A percentile compares a stretch with the other conserved stretches of the same genome.
Evolutionary conservation across 1,284 basidiomycete genomes (phyloP).

Genomic region (Leccinum pachyderme): DNA sequence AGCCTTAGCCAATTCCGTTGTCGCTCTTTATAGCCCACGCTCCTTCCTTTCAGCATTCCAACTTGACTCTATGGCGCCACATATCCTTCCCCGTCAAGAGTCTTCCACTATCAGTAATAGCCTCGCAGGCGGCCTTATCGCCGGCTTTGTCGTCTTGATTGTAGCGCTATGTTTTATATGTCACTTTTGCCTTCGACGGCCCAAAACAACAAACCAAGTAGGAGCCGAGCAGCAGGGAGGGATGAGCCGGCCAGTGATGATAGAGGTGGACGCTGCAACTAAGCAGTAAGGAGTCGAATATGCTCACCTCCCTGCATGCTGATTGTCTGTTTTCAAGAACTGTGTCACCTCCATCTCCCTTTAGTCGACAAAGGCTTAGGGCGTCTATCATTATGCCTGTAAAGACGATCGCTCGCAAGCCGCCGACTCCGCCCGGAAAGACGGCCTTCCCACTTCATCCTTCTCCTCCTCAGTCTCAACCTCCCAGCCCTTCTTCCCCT

Average conservation of each 20-base stretch:
- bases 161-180: constrained; percentile 35
- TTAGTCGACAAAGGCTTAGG: constrained; percentile 46
- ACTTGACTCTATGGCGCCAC: constrained; percentile 21
- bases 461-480: constrained; percentile 38
- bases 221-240: constrained; percentile 42
- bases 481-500: constrained; percentile 38
- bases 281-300: constrained; percentile 13
- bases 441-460: constrained; percentile 20
- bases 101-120: constrained; percentile 24
- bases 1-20: not conserved
- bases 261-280: constrained; percentile 2
- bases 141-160: constrained; percentile 1
- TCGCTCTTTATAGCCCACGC: constrained; percentile 12
- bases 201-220: constrained; percentile 37
- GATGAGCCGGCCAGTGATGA: constrained; percentile 32
- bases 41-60: constrained; percentile 8
- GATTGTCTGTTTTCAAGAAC: constrained; percentile 8
- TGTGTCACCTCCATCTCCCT: constrained; percentile 26
- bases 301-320: not conserved
- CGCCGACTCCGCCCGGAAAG: constrained; percentile 34
- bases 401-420: constrained; percentile 35
- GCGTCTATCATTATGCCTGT: constrained; percentile 52
- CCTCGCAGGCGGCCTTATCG: constrained; percentile 43
- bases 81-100: not conserved
- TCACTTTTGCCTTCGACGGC: constrained; percentile 38